Evolutionary conservation across 2,329 filamentous ascomycete species (phyloP).

Genomic region (Colletotrichum sp.): DNA sequence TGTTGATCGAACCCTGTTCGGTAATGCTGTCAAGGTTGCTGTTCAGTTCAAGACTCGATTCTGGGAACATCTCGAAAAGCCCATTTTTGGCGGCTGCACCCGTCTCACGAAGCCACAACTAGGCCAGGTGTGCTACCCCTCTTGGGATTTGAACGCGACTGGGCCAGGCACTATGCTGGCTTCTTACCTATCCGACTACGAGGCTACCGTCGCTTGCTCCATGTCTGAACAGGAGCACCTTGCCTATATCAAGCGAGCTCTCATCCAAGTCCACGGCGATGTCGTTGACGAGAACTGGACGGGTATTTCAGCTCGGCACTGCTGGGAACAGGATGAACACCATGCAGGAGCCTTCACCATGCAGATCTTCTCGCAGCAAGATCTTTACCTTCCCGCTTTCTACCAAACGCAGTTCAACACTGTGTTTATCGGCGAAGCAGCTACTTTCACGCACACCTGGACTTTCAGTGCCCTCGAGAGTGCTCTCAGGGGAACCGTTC

Average conservation of each 20-base stretch:
- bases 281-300: constrained; percentile 55
- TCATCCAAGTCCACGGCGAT: constrained; percentile 58
- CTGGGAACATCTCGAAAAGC: constrained; percentile 31
- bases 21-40: constrained; percentile 44
- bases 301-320: constrained; percentile 59
- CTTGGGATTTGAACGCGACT: constrained; percentile 55
- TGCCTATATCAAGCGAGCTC: constrained; percentile 55
- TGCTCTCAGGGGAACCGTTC: constrained; percentile 58
- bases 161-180: constrained; percentile 56
- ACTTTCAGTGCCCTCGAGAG: constrained; percentile 55
- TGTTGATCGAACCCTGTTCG: constrained; percentile 29
- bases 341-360: constrained; percentile 61
- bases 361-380: constrained; percentile 59
- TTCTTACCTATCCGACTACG: constrained; percentile 46
- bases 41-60: constrained; percentile 61
- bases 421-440: constrained; percentile 33
- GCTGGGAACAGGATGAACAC: constrained; percentile 62
- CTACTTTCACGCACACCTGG: constrained; percentile 65
- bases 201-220: constrained; percentile 43
- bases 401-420: constrained; percentile 60
- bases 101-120: constrained; percentile 50
- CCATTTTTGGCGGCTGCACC: constrained; percentile 52
- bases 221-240: constrained; percentile 56
- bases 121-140: constrained; percentile 57
- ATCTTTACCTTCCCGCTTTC: constrained; percentile 65